Conservation (phyloP, 2,329 filamentous ascomycete genomes). For the Trichoderma guizhouense region DNA sequence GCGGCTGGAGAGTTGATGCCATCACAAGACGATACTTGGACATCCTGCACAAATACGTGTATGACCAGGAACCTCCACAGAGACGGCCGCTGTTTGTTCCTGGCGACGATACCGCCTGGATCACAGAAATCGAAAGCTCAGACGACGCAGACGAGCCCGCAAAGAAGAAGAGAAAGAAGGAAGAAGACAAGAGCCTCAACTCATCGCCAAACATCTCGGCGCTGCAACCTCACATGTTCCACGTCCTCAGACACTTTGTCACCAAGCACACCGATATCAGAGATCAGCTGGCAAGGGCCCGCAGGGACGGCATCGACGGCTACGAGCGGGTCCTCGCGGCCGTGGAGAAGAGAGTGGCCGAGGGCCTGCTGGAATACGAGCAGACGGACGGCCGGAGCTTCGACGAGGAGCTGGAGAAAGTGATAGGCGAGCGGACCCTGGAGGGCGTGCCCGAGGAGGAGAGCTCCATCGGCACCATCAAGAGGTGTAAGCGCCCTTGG, state of each 20-base stretch:
- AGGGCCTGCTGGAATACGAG: constrained; percentile 68
- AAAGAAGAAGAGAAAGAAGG: constrained; percentile 46
- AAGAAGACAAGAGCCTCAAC: constrained; percentile 37
- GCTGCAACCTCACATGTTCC: constrained; percentile 91
- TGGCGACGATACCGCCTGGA: constrained; percentile 49
- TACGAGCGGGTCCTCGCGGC: constrained; percentile 74
- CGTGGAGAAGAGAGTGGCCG: constrained; percentile 71
- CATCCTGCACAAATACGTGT: constrained; percentile 76
- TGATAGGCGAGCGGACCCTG: constrained; percentile 28
- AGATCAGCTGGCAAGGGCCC: constrained; percentile 71
- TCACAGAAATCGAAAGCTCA: constrained; percentile 32
- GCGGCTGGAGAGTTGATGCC: constrained; percentile 86
- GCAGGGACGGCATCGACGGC: constrained; percentile 67
- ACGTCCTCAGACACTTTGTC: constrained; percentile 80
- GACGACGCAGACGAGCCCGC: constrained; percentile 46
- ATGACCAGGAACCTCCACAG: constrained; percentile 61
- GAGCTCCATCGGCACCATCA: constrained; percentile 65
- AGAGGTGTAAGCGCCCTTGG: constrained; percentile 74
- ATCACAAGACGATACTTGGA: constrained; percentile 85
- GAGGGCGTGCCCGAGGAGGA: constrained; percentile 45
- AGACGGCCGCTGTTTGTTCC: constrained; percentile 73
- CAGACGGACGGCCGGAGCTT: constrained; percentile 48
- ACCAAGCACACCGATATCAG: constrained; percentile 76
- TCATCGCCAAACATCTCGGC: constrained; percentile 63
- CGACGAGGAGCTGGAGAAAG: constrained; percentile 36